phyloP scores from a whole-genome alignment of 306 rosid genomes.

The Pueraria montana region DNA sequence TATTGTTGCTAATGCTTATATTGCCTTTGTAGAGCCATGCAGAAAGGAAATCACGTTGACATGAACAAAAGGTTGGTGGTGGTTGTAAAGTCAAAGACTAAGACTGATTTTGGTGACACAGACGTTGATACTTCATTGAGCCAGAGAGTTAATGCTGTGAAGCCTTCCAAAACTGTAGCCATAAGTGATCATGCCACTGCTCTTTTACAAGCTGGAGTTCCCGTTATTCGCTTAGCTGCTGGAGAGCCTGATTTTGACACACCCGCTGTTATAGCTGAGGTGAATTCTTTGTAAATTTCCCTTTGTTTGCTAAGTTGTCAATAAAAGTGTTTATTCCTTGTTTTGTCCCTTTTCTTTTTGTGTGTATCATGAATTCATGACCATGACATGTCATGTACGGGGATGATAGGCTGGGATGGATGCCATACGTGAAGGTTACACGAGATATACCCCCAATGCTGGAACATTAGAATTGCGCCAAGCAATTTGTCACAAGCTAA shows the following conservation, averaged over 20 bases:
- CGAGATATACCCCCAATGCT: conserved; percentile 81
- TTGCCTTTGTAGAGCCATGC: conserved; percentile 39
- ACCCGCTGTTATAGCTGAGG: conserved; percentile 72
- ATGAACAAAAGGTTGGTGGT: not conserved
- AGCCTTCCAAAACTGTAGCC: conserved; percentile 84
- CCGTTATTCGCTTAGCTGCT: conserved; percentile 79
- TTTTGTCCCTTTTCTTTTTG: not conserved
- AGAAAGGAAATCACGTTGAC: conserved; percentile 39
- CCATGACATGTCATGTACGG: conserved; percentile 33
- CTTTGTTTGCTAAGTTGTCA: not conserved
- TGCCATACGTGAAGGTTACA: conserved; percentile 83
- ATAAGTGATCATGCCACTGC: conserved; percentile 85
- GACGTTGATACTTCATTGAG: conserved; percentile 71
- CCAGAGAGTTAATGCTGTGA: conserved; percentile 76
- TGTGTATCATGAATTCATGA: not conserved
- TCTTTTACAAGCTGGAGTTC: conserved; percentile 79
- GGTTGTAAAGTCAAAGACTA: conserved; percentile 55
- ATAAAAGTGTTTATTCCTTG: not conserved
- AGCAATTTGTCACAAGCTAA: conserved; percentile 86
- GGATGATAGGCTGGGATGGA: conserved; percentile 77
- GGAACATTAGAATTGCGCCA: conserved; percentile 80
- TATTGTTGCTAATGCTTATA: not conserved
- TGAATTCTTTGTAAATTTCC: not conserved
- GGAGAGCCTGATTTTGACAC: conserved; percentile 95
- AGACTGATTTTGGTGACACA: conserved; percentile 43